phyloP scores from a whole-genome alignment of 768 basidiomycete genomes.

The Myochromella boudieri region DNA sequence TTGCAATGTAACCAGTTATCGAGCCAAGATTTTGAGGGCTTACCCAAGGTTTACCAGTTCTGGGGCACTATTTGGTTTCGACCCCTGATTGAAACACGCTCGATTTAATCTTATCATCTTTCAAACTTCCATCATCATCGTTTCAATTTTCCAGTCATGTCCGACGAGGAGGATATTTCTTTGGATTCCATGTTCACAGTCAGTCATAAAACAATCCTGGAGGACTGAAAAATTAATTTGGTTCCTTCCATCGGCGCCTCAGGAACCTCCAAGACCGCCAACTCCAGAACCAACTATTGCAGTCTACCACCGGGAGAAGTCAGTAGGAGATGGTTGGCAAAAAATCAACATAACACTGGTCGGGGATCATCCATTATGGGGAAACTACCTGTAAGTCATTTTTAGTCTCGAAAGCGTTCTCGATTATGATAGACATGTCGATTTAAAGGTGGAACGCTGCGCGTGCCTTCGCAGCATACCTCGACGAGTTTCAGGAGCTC shows the following conservation, averaged over 20 bases:
- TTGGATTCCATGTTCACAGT: slow-evolving; percentile 47
- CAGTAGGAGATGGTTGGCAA: slow-evolving; percentile 28
- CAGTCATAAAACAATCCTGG: slow-evolving; percentile 16
- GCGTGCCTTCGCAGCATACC: slow-evolving; percentile 65
- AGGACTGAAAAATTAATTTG: neutral
- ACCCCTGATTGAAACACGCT: neutral
- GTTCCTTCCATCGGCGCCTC: slow-evolving; percentile 6
- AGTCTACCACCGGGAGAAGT: slow-evolving; percentile 43
- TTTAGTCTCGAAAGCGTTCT: neutral
- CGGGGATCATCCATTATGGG: slow-evolving; percentile 82
- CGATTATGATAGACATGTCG: neutral
- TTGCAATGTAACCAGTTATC: too few relatives aligned
- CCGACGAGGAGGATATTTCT: slow-evolving; percentile 16
- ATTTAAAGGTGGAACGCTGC: slow-evolving; percentile 84
- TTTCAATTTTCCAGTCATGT: slow-evolving; percentile 3
- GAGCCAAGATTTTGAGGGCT: too few relatives aligned
- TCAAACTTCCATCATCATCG: slow-evolving; percentile 4
- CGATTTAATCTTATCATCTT: neutral
- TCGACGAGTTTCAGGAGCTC: slow-evolving; percentile 53
- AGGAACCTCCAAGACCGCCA: slow-evolving; percentile 70
- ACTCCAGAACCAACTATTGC: slow-evolving; percentile 61
- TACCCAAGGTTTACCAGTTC: too few relatives aligned
- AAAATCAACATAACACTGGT: slow-evolving; percentile 67
- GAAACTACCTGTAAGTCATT: slow-evolving; percentile 63
- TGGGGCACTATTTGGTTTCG: neutral